Conservation (phyloP, 2,329 filamentous ascomycete genomes). For the Nemania bipapillata region DNA sequence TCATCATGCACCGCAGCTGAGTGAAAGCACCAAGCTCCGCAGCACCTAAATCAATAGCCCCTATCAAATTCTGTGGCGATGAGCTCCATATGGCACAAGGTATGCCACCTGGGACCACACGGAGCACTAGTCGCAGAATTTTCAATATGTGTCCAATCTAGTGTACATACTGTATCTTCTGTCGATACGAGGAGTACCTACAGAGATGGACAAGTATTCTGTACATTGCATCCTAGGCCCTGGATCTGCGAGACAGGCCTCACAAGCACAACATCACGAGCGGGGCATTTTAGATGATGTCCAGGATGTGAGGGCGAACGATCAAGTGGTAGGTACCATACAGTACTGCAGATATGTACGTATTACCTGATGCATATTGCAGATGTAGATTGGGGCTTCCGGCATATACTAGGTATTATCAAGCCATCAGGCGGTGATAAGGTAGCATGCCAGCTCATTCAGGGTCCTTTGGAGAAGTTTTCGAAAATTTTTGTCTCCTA, state of each 20-base stretch:
- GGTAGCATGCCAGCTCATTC: not conserved
- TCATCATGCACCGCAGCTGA: constrained; percentile 10
- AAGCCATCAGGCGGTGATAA: constrained; percentile 2
- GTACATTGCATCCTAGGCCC: not conserved
- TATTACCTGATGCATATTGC: not conserved
- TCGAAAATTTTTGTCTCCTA: not conserved
- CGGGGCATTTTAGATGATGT: constrained; percentile 21
- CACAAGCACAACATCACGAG: constrained; percentile 27
- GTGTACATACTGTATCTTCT: too few relatives aligned
- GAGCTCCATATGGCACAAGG: constrained; percentile 8
- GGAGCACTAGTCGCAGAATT: constrained; percentile 36
- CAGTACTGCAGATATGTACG: not conserved
- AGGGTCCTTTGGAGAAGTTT: not conserved
- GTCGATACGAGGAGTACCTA: constrained; percentile 5
- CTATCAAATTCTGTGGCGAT: constrained; percentile 21
- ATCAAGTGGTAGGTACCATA: constrained; percentile 6
- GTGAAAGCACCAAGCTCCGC: constrained; percentile 5
- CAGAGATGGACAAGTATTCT: not conserved
- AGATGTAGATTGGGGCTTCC: not conserved
- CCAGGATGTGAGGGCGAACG: constrained; percentile 1
- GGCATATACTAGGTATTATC: not conserved
- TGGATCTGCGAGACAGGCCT: constrained; percentile 21
- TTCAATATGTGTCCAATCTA: constrained; percentile 37
- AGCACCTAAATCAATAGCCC: constrained; percentile 1
- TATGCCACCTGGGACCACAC: constrained; percentile 21